Base-by-base conservation (phyloP, 176 grass and related monocot species). In the Phragmites australis region DNA sequence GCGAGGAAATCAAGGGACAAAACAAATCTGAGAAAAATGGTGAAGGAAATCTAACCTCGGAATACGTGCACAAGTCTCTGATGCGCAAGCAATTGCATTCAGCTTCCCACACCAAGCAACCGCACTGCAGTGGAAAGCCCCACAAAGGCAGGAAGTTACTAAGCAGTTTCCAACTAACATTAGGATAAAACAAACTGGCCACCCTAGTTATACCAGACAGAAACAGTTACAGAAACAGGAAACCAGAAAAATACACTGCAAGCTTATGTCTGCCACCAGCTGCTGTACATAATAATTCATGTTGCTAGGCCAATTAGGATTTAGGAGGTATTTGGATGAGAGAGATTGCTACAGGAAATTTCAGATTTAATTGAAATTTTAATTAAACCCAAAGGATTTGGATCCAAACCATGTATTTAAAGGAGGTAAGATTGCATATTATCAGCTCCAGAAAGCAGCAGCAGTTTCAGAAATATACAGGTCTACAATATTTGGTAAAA, bases 61-160 rank as follows among this genome's bases (percentile, higher is more conserved):
- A 86, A 99, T 99, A 10, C 90, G 82, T 12, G 96, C 84, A 82
- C 90, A 99, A 52, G 96, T 99, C 79, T 99, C 92, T 23, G 96
- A 89, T 68, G 92, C 96, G 21, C 92, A 99, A 63, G 96, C 96
- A 51, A 99, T 95, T 73, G 82, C 87, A 84, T 93, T 99, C 66
- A 99, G 82, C 69, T 91, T 91, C 53, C 90, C 96, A 51, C 90
- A 99, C 90, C 93, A 99, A 77, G 96, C 82, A 84, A 93, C 90
- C 0, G 90, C 90, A 69, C 96, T 99, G 88, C 47, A 87, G 44
- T 52, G 55, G 25, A 32, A 63, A 85, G 49, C 64, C 58, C 1
- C 27, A 26, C 46, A 31, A 74, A 80, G 10, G 52, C 1, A 60
- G 0, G 61, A 53, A 32, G 17, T 73, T 62, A 63, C 37, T 57